Percentiles rank a stretch among this genome's conserved stretches.
Evolutionary conservation across 306 rosid genomes (phyloP).

Genomic region (Malus sieversii): DNA sequence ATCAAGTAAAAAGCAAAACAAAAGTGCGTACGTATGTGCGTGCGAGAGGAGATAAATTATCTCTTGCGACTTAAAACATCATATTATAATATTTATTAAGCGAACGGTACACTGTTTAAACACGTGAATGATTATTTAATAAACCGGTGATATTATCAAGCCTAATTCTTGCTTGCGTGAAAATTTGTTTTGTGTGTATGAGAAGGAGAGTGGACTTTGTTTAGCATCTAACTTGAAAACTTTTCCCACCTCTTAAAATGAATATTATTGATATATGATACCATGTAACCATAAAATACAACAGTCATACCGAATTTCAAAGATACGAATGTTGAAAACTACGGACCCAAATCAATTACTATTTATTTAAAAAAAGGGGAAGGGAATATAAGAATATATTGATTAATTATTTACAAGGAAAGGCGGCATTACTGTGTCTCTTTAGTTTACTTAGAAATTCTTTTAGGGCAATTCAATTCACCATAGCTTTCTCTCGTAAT

Average conservation of each 20-base stretch:
- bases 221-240: conserved; percentile 16
- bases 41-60: neutral
- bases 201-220: neutral
- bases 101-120: too few species aligned
- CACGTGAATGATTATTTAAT: too few species aligned
- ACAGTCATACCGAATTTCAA: conserved; percentile 46
- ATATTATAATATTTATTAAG: too few species aligned
- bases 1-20: conserved; percentile 1
- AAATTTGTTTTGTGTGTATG: too few species aligned
- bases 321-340: conserved; percentile 70
- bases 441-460: conserved; percentile 26
- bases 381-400: conserved; percentile 55
- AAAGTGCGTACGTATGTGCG: neutral
- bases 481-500: conserved; percentile 19
- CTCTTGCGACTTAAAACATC: too few species aligned
- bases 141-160: too few species aligned
- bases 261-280: conserved; percentile 12
- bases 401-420: conserved; percentile 22
- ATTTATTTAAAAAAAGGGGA: conserved; percentile 2
- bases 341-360: conserved; percentile 31
- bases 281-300: conserved; percentile 13
- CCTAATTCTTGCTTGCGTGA: too few species aligned
- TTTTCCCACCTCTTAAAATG: conserved; percentile 16
- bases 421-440: conserved; percentile 27
- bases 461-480: conserved; percentile 20